phyloP scores from a whole-genome alignment of 176 grass and related monocot genomes.

The Poa annua region DNA sequence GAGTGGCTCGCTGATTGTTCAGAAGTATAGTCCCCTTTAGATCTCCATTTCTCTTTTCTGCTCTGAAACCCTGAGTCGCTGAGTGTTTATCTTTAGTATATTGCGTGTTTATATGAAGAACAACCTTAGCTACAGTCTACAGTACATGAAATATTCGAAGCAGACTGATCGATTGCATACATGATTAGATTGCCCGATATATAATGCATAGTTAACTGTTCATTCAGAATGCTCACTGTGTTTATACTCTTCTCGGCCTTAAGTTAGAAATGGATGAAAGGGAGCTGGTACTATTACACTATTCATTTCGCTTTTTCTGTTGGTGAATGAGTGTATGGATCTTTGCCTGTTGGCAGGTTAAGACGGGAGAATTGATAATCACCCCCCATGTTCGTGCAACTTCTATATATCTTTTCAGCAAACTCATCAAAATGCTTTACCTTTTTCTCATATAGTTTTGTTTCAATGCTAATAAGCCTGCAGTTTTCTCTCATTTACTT shows the following conservation, averaged over 20 bases:
- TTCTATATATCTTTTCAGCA: not conserved
- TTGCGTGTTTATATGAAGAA: not conserved
- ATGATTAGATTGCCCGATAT: not conserved
- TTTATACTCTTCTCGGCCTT: not conserved
- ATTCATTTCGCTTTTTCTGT: not conserved
- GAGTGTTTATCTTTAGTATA: not conserved
- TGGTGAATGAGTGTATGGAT: not conserved
- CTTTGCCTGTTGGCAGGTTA: not conserved
- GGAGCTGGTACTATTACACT: not conserved
- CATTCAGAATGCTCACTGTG: not conserved
- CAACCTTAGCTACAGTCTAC: not conserved
- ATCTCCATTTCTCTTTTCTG: constrained; percentile 13
- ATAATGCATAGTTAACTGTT: not conserved
- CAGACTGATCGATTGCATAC: not conserved
- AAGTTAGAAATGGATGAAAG: constrained; percentile 8
- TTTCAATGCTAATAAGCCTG: too few species aligned
- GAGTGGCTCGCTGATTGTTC: constrained; percentile 73
- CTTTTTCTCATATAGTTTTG: not conserved
- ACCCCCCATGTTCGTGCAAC: too few species aligned
- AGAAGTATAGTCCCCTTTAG: constrained; percentile 52
- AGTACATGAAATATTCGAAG: constrained; percentile 24
- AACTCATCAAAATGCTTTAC: not conserved
- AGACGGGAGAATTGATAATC: too few species aligned
- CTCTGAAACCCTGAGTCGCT: not conserved
- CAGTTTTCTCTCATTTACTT: too few species aligned